Base-by-base conservation (phyloP, 1,284 basidiomycete genomes). In the Inonotus obliquus region DNA sequence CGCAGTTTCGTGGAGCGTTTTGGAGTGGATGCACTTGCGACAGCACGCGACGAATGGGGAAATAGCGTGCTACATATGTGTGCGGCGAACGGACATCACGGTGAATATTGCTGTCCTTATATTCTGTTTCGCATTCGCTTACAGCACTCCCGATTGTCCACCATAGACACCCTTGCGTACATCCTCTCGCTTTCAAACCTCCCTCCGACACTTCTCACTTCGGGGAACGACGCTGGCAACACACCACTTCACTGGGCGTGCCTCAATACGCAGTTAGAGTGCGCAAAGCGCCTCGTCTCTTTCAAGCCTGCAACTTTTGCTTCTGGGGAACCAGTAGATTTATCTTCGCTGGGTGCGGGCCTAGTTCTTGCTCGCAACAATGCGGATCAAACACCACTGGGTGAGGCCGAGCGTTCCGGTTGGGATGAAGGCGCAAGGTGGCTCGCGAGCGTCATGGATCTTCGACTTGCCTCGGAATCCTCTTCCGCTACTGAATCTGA, bases 161-260 rank as follows among this genome's bases (percentile, higher is more conserved):
- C 29, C 10, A 57, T 75, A 94, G 92, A 93, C 66, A 71, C 90
- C 10, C 79, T 94, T 56, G 78, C 85, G 49, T 85, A 84, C 67
- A 77, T 94, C 17, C 78, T 94, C 4, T 81, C 89, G 0, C 71
- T 84, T 17, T n/a, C 51, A 60, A 69, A 13, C 11, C 57, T 91
- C 25, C 79, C 88, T 1, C 69, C 85, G 1, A 73, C 80, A 1
- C 72, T 91, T 1, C 70, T 93, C 32, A 74, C 82, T 2, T 75
- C 77, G 1, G 81, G 81, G 61, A 96, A 95, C 70, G 73, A 74
- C 48, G 80, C 89, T 1, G 81, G 84, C 62, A 93, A 91, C 14
- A 94, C 91, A 1, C 80, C 94, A 4, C 75, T 96, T 10, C 94
- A 96, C 71, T 96, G 93, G 93, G 93, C 94, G 0, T 84, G 90